Percentiles rank a stretch among this genome's conserved stretches.
Conservation (phyloP, 331 rosid genomes). For the Malus hybrid region DNA sequence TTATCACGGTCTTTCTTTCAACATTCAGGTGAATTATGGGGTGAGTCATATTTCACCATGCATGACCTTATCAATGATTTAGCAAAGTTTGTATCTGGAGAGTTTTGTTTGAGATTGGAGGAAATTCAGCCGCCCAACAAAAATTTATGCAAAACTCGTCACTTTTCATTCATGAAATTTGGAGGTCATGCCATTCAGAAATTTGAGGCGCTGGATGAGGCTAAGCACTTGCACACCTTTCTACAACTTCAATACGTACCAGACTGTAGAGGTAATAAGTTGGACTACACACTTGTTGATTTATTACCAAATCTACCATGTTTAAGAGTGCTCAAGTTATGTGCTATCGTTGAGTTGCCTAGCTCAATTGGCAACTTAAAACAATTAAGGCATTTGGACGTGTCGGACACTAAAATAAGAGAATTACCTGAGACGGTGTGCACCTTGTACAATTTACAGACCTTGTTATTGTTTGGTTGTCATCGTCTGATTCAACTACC, state of each 20-base stretch:
- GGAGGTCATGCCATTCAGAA: background rate
- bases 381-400: too few species aligned
- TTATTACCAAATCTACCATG: too few species aligned
- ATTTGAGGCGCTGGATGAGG: background rate
- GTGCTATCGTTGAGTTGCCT: background rate
- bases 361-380: background rate
- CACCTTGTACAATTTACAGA: background rate
- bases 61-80: background rate
- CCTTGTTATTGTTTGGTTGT: background rate
- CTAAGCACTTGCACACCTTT: background rate
- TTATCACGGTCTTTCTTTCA: background rate
- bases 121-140: background rate
- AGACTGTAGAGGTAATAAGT: too few species aligned
- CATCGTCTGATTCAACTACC: background rate
- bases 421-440: too few species aligned
- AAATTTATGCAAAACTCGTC: background rate
- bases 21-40: background rate
- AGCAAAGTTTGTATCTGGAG: background rate
- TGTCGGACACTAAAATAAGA: too few species aligned
- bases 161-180: background rate
- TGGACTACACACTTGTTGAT: too few species aligned
- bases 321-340: background rate
- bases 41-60: background rate
- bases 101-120: background rate
- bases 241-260: background rate